Conservation (phyloP, 768 basidiomycete species). For the Boletus fagicola region DNA sequence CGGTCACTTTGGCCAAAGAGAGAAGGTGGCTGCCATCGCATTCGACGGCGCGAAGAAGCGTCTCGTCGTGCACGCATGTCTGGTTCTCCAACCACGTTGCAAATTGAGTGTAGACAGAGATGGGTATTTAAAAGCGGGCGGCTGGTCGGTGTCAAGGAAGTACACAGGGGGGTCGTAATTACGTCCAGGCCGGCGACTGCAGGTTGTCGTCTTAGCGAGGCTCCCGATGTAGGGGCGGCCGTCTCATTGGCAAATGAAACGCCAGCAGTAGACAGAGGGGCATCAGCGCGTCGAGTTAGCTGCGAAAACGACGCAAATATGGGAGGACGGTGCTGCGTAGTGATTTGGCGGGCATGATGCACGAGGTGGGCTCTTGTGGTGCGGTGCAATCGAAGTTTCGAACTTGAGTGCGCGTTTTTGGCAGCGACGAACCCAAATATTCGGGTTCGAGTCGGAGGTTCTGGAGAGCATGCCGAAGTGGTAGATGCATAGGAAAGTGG, state of each 20-base stretch:
- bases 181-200: constrained; percentile 11
- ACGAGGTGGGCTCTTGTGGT: too few relatives aligned
- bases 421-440: too few relatives aligned
- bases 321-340: too few relatives aligned
- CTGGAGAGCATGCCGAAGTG: too few relatives aligned
- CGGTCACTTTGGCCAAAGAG: constrained; percentile 14
- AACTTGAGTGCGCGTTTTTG: too few relatives aligned
- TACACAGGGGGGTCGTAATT: neutral
- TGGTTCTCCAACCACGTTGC: constrained; percentile 20
- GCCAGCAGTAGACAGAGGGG: too few relatives aligned
- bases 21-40: constrained; percentile 22
- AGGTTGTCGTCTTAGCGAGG: neutral
- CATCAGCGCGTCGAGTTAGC: too few relatives aligned
- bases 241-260: neutral
- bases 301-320: too few relatives aligned
- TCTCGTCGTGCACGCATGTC: neutral
- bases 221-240: neutral
- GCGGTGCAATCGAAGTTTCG: too few relatives aligned
- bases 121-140: neutral
- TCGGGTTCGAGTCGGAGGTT: too few relatives aligned
- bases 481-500: too few relatives aligned
- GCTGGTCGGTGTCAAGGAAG: neutral
- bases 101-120: constrained; percentile 16
- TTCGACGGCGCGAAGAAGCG: constrained; percentile 19
- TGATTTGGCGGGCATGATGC: too few relatives aligned